These are phyloP conservation scores for Pugionium cornutum DNA, from an alignment of 345 rosid species.

Conservation along the genomic window DNA sequence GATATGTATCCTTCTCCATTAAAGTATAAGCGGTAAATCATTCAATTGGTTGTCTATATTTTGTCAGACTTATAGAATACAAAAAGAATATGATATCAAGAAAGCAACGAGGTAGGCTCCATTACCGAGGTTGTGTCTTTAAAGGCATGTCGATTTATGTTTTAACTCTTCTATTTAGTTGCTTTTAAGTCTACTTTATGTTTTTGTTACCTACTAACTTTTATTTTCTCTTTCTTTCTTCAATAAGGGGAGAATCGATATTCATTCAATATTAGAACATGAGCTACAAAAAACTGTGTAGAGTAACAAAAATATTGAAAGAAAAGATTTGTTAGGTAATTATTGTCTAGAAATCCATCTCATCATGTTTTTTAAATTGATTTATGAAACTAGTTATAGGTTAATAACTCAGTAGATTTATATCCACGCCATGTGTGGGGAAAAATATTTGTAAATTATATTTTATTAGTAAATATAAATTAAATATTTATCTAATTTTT, in stretches of 20 bases:
- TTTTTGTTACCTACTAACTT: too few relatives aligned
- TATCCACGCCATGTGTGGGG: too few relatives aligned
- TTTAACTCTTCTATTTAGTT: too few relatives aligned
- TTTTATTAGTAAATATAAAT: too few relatives aligned
- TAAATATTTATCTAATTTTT: too few relatives aligned
- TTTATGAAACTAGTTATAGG: too few relatives aligned
- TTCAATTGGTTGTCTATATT: conserved; percentile 11
- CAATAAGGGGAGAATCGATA: background rate
- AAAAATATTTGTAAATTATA: too few relatives aligned
- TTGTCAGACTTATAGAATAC: conserved; percentile 13
- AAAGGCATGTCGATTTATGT: conserved; percentile 26
- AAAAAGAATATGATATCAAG: background rate
- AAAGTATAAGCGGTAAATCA: conserved; percentile 10
- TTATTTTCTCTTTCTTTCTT: background rate
- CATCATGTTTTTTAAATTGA: background rate
- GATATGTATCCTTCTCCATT: conserved; percentile 2
- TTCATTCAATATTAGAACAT: background rate
- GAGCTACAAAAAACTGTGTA: background rate
- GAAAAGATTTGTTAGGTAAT: background rate
- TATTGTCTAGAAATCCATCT: background rate
- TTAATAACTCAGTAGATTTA: too few relatives aligned
- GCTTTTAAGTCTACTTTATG: too few relatives aligned
- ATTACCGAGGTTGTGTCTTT: conserved; percentile 12
- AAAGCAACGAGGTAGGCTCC: conserved; percentile 24
- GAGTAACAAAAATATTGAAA: background rate